Conservation (phyloP, 192 early-diverging fungal species). For the Backusella psychrophila region DNA sequence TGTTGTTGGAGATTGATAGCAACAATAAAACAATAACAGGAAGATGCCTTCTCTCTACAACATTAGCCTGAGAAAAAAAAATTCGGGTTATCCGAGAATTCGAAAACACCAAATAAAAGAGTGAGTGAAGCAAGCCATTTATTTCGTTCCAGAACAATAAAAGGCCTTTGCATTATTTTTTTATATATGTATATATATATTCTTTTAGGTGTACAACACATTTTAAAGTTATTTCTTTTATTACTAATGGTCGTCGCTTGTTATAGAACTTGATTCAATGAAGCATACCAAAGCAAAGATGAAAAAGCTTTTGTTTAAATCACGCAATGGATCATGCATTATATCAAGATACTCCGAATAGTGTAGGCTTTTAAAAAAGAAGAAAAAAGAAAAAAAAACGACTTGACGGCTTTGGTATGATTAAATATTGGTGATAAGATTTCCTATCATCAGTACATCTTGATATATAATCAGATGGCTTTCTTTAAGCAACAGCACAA, state of each 20-base stretch:
- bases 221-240: neutral
- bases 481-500: neutral
- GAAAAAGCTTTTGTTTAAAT: neutral
- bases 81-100: neutral
- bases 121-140: neutral
- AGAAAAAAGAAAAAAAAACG: neutral
- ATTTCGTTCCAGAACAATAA: constrained; percentile 3
- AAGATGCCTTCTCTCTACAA: neutral
- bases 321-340: neutral
- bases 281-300: neutral
- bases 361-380: neutral
- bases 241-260: neutral
- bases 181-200: neutral
- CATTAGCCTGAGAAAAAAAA: constrained; percentile 1
- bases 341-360: neutral
- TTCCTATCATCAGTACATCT: neutral
- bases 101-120: neutral
- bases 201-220: neutral
- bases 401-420: neutral
- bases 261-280: neutral
- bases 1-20: neutral
- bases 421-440: neutral
- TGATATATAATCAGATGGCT: neutral
- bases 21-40: constrained; percentile 6
- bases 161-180: neutral